A percentile compares a stretch with the other conserved stretches of the same genome.
phyloP scores from a whole-genome alignment of 2,329 filamentous ascomycete genomes.

The Aspergillus transmontanensis region DNA sequence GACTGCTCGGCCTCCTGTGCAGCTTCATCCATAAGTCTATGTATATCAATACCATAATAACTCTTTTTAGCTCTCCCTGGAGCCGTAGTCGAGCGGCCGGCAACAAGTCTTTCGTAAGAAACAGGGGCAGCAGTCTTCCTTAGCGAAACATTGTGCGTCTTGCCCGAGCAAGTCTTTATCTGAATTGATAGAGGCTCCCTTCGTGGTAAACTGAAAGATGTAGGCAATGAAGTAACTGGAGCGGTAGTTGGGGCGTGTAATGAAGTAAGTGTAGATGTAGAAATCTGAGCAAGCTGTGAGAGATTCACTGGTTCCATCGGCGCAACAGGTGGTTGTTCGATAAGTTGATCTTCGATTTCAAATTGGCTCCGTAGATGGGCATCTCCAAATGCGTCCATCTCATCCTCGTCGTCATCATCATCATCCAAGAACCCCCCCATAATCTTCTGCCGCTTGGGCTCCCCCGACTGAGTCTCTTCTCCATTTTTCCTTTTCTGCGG shows the following conservation, averaged over 20 bases:
- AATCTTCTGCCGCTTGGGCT: slow-evolving; percentile 44
- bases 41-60: slow-evolving; percentile 93
- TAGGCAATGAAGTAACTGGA: slow-evolving; percentile 4
- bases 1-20: slow-evolving; percentile 58
- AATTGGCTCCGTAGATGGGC: slow-evolving; percentile 34
- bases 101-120: slow-evolving; percentile 58
- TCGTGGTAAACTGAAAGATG: slow-evolving; percentile 16
- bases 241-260: slow-evolving; percentile 12
- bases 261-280: slow-evolving; percentile 5
- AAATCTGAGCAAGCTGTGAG: slow-evolving; percentile 3
- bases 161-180: slow-evolving; percentile 54
- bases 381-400: slow-evolving; percentile 30
- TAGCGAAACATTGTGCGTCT: slow-evolving; percentile 45
- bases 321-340: slow-evolving; percentile 19
- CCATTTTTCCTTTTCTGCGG: slow-evolving; percentile 45
- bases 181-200: slow-evolving; percentile 26
- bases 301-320: slow-evolving; percentile 18
- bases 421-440: slow-evolving; percentile 47
- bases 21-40: slow-evolving; percentile 74
- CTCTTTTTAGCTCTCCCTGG: slow-evolving; percentile 60
- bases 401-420: slow-evolving; percentile 44
- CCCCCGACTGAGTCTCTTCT: slow-evolving; percentile 28
- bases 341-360: slow-evolving; percentile 28
- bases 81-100: slow-evolving; percentile 53
- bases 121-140: slow-evolving; percentile 39